Base-by-base conservation (phyloP, 108 stramenopile genomes). In the Conticribra guillardii region DNA sequence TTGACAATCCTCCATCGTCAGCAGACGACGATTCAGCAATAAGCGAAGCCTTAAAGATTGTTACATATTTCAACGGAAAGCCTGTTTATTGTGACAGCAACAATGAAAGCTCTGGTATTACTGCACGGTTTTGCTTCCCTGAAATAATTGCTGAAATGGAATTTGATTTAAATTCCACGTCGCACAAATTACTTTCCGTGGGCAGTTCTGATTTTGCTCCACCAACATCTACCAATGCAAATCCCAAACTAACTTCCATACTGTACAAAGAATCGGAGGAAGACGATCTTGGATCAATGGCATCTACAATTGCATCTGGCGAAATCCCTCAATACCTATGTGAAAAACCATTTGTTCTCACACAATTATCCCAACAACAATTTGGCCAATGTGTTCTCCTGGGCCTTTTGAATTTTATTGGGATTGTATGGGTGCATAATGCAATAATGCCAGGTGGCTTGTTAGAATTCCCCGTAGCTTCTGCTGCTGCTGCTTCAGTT, bases 11-110 rank as follows among this genome's bases (percentile, higher is more conserved):
- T 26, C 89, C 92, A 23, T 26, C 71, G 9, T 75, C 84, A 3
- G 30, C 58, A 18, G 78, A 87, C 2, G 60, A 70, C 19, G 44
- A 71, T 2, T 62, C 78, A 18, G 59, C 87, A 0, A 50, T 82
- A 27, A 32, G 85, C 19, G 82, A 86, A 45, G 78, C 71, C 0
- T 66, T 94, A 60, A 56, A 60, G 15, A 81, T 94, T 3, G 81
- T 91, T 3, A 51, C 90, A 18, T 83, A 94, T 64, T 94, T 94
- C 69, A 89, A 94, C 69, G 93, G 93, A 47, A 73, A 81, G 19
- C 92, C 92, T 16, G 64, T 58, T 1, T 44, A 51, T 22, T 26
- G n/a, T 26, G 8, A 54, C 29, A 28, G 21, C 9, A 67, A 54
- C 16, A 46, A 32, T 19, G 50, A 64, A 52, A 61, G 27, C 17